Evolutionary conservation across 1,284 basidiomycete species (phyloP).

Genomic region (Apiotrichum gracile): DNA sequence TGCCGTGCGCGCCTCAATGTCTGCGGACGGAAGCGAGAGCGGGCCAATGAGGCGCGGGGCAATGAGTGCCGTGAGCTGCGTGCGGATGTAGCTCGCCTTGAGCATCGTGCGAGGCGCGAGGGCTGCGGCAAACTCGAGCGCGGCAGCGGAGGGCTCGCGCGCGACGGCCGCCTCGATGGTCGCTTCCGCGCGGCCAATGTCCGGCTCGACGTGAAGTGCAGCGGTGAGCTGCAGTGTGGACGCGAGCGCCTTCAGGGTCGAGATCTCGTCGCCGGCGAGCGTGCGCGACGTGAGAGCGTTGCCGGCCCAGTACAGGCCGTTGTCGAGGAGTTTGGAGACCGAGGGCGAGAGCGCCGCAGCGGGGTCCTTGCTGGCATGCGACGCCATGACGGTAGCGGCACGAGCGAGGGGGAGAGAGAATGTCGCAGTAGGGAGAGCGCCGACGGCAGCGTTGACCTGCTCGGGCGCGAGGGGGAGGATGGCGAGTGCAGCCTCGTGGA

Average conservation of each 20-base stretch:
- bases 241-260: conserved; percentile 1
- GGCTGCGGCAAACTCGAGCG: conserved; percentile 53
- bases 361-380: not conserved
- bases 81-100: conserved; percentile 51
- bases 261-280: conserved; percentile 8
- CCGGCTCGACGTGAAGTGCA: conserved; percentile 44
- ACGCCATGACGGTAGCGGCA: not conserved
- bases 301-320: conserved; percentile 23
- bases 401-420: conserved; percentile 7
- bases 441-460: not conserved
- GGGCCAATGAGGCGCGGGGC: conserved; percentile 48
- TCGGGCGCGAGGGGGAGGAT: conserved; percentile 1
- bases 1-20: conserved; percentile 56
- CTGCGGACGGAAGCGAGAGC: conserved; percentile 54
- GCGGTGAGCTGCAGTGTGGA: conserved; percentile 5
- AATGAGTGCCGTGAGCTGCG: conserved; percentile 39
- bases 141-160: conserved; percentile 53
- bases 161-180: conserved; percentile 63
- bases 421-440: not conserved
- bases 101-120: conserved; percentile 47
- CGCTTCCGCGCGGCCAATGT: conserved; percentile 65
- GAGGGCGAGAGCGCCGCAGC: not conserved
- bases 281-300: conserved; percentile 16
- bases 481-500: conserved; percentile 7
- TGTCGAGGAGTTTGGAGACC: conserved; percentile 14